Conservation (phyloP, 2,329 filamentous ascomycete species). For the Fusarium sp. region DNA sequence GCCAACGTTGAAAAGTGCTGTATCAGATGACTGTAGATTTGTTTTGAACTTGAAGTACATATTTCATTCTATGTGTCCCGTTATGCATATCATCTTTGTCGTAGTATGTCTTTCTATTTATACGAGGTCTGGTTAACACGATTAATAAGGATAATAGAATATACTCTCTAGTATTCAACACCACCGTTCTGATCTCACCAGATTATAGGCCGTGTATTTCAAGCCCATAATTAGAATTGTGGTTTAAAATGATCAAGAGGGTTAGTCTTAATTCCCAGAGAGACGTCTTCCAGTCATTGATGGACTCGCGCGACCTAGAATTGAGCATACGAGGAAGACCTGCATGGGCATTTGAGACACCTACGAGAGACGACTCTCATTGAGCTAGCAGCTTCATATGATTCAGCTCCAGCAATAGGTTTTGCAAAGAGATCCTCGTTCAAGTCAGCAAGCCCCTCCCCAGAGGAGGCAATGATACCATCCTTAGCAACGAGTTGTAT, state of each 20-base stretch:
- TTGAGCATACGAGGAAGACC: not conserved
- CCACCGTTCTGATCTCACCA: too few relatives aligned
- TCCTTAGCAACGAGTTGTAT: not conserved
- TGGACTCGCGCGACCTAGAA: not conserved
- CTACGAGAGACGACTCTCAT: not conserved
- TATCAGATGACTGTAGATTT: accelerated
- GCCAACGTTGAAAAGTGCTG: too few relatives aligned
- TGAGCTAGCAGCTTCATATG: too few relatives aligned
- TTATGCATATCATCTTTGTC: not conserved
- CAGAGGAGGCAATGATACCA: not conserved
- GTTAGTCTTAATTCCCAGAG: not conserved
- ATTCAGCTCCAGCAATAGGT: not conserved
- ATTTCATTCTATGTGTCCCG: accelerated
- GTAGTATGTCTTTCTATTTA: not conserved
- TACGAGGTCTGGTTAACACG: too few relatives aligned
- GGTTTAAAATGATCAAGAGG: accelerated
- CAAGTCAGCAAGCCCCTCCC: not conserved
- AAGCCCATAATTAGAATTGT: accelerated
- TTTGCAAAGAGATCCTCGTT: not conserved
- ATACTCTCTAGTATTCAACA: not conserved
- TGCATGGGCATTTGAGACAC: not conserved
- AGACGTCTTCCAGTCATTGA: not conserved
- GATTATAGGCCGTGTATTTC: accelerated
- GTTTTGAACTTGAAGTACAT: accelerated
- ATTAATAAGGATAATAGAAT: not conserved